phyloP scores from a whole-genome alignment of 306 rosid genomes.

The Arachis hypogaea region DNA sequence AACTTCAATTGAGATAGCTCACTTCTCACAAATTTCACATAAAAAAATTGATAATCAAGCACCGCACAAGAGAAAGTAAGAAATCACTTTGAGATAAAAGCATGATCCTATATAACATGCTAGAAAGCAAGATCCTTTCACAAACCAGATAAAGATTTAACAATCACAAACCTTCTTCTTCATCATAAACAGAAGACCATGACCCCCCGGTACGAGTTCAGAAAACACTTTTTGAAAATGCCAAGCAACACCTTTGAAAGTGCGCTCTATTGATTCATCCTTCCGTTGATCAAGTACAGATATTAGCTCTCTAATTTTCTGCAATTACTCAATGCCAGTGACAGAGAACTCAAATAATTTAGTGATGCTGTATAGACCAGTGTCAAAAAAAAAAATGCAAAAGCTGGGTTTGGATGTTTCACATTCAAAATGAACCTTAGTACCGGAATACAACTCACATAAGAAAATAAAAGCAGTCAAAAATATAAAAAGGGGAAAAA shows the following conservation, averaged over 20 bases:
- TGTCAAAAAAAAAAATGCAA: slow-evolving; percentile 1
- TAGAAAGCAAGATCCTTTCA: slow-evolving; percentile 19
- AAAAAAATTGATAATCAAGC: slow-evolving; percentile 25
- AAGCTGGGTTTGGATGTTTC: slow-evolving; percentile 23
- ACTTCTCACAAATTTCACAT: slow-evolving; percentile 2
- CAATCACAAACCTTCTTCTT: slow-evolving; percentile 76
- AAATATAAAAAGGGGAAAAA: background rate
- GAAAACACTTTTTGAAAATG: slow-evolving; percentile 97
- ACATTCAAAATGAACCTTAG: slow-evolving; percentile 18
- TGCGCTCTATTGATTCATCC: slow-evolving; percentile 95
- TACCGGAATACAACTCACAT: background rate
- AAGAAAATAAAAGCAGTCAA: slow-evolving; percentile 5
- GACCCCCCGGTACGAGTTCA: slow-evolving; percentile 92
- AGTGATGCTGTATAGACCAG: slow-evolving; percentile 7
- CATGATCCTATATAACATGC: slow-evolving; percentile 17
- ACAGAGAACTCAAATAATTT: slow-evolving; percentile 24
- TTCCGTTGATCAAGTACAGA: slow-evolving; percentile 90
- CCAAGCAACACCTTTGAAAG: slow-evolving; percentile 98
- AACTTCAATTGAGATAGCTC: background rate
- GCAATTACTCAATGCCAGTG: slow-evolving; percentile 42
- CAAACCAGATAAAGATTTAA: slow-evolving; percentile 32
- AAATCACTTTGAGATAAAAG: background rate
- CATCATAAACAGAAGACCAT: slow-evolving; percentile 94
- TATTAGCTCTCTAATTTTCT: slow-evolving; percentile 95
- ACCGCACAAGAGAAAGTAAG: background rate